Evolutionary conservation across 495 filamentous ascomycete species (phyloP), one percentile per base, ranked within the genome.

Genomic region (Xylaria bambusicola): DNA sequence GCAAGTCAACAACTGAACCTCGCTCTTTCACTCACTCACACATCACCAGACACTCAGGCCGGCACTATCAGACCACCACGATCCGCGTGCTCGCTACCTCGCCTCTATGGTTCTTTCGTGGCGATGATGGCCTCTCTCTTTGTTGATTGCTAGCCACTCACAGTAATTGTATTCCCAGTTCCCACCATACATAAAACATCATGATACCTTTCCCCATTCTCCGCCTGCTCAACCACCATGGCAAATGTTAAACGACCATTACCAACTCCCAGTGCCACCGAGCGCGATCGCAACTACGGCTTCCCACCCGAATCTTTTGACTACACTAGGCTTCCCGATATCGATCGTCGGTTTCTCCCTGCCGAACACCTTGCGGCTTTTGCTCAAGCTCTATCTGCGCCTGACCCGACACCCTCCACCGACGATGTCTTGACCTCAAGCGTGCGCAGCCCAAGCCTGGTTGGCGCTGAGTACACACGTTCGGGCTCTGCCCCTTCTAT

Each of bases 261-360:
- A 23, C 31, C 65, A 44, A 62, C 73, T 69, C 38, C 52, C 7
- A 10, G 73, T 12, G 63, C 70, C 17, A 48, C 68, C 38, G 65
- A 55, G 29, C 62, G 47, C 55, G 57, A 56, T 56, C 67, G 63
- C 35, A 67, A 66, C 15, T 81, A 80, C 60, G 78, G 78, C 40
- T 81, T 78, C 51, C 72, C 77, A 2, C 74, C 76, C 17, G 74
- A 79, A 53, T 70, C 74, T 17, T 81, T 80, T 52, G 78, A 81
- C 67, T 66, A 59, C n/a, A 64, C 67, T 20, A 69, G 52, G 3
- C 74, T 90, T 51, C 87, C 87, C 17, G 87, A 91, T 66, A 78
- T 79, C 64, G 80, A 88, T 62, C 76, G 74, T 58, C 83, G 90
- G 42, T 92, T 91, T 63, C 76, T 91, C 64, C 80, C 64, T 2